These are phyloP conservation scores for Asterochloris erici DNA, from an alignment of 139 green algal species.

Conservation along the genomic window DNA sequence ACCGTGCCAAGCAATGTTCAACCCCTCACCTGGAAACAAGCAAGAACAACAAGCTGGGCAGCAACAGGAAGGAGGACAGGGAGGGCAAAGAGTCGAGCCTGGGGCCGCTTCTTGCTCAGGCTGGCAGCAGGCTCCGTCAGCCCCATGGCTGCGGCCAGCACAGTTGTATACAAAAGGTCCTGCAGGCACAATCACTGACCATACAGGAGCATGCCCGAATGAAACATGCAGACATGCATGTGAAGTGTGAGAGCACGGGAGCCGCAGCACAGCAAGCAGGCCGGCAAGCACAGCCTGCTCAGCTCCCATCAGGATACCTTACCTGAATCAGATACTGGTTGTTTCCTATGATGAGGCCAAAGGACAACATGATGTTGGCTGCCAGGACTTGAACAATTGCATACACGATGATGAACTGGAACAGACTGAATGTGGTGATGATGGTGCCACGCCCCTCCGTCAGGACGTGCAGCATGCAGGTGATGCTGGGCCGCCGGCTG, in stretches of 20 bases:
- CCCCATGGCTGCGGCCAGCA: background rate
- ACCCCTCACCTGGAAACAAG: too few species aligned
- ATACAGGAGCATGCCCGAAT: background rate
- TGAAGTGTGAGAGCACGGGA: background rate
- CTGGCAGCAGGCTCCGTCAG: background rate
- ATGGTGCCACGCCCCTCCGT: slow-evolving; percentile 63
- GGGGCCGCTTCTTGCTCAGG: background rate
- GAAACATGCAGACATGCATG: background rate
- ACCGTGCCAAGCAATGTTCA: too few species aligned
- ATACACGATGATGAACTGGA: slow-evolving; percentile 76
- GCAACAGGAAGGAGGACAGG: background rate
- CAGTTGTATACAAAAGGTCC: background rate
- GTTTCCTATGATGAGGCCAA: slow-evolving; percentile 58
- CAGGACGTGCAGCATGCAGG: slow-evolving; percentile 63
- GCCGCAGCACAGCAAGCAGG: background rate
- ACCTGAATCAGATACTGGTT: slow-evolving; percentile 63
- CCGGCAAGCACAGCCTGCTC: background rate
- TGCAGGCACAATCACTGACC: background rate
- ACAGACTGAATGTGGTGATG: slow-evolving; percentile 63
- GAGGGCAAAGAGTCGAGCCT: background rate
- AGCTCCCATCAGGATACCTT: background rate
- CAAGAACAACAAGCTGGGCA: background rate
- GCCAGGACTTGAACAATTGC: slow-evolving; percentile 58
- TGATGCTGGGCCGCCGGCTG: slow-evolving; percentile 53
- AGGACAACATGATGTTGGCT: slow-evolving; percentile 64